These are phyloP conservation scores for Fusarium xylarioides DNA, from an alignment of 2,329 filamentous ascomycete species.

Conservation along the genomic window DNA sequence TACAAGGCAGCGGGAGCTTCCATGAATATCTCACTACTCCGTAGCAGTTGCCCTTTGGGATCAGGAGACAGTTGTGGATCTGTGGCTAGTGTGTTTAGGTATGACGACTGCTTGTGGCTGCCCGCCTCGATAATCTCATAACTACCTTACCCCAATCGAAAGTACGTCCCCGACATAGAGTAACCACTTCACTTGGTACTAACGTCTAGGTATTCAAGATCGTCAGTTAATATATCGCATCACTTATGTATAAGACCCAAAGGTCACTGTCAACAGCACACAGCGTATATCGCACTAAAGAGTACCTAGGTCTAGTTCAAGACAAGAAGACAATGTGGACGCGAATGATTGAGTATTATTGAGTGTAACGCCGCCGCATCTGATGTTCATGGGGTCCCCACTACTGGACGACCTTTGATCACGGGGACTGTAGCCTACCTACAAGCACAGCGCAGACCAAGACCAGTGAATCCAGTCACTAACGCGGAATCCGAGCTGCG, in stretches of 20 bases:
- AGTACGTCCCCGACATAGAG: background rate
- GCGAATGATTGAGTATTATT: background rate
- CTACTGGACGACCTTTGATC: conserved; percentile 15
- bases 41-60: conserved; percentile 18
- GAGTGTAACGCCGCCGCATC: background rate
- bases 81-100: conserved; percentile 1
- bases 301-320: background rate
- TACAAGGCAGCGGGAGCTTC: conserved; percentile 18
- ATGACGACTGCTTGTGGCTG: conserved; percentile 33
- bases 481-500: conserved; percentile 29
- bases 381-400: background rate
- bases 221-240: background rate
- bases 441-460: background rate
- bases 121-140: background rate
- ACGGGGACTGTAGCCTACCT: conserved; percentile 18
- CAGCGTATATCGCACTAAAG: background rate
- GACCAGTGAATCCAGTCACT: conserved; percentile 18
- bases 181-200: background rate
- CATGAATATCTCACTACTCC: background rate
- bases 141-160: background rate
- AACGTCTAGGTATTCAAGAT: background rate
- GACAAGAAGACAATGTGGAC: background rate
- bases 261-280: background rate
- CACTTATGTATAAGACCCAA: background rate
- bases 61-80: conserved; percentile 8